These are phyloP conservation scores for Aspergillus vadensis DNA, from an alignment of 2,329 filamentous ascomycete genomes.

Conservation along the genomic window DNA sequence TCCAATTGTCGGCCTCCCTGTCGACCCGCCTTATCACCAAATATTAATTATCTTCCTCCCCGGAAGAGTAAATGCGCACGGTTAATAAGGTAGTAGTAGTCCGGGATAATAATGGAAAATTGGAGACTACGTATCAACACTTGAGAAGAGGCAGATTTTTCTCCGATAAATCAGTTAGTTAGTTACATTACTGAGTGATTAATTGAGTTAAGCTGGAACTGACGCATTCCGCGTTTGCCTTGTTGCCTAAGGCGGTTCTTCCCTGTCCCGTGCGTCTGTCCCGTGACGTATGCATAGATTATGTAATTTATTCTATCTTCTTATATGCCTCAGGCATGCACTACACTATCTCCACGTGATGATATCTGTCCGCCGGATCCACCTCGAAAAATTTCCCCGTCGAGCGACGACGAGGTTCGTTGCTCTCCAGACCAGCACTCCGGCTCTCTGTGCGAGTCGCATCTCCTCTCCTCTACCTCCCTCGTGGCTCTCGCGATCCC, in stretches of 20 bases:
- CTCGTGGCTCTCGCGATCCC: neutral
- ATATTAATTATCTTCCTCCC: neutral
- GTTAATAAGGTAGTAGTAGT: neutral
- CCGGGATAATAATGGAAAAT: neutral
- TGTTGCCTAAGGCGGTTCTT: slow-evolving; percentile 17
- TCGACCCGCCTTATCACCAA: neutral
- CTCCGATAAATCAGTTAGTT: too few species aligned
- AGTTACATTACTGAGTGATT: too few species aligned
- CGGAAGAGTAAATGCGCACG: neutral
- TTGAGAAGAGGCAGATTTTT: too few species aligned
- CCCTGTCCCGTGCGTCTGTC: slow-evolving; percentile 6
- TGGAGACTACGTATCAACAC: too few species aligned
- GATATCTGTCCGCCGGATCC: slow-evolving; percentile 39
- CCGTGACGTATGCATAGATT: slow-evolving; percentile 11
- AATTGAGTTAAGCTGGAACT: neutral
- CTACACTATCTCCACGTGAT: slow-evolving; percentile 42
- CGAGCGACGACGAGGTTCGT: slow-evolving; percentile 25
- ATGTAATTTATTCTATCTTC: neutral
- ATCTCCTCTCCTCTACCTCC: neutral
- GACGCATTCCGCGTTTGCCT: slow-evolving; percentile 5
- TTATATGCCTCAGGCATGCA: slow-evolving; percentile 23
- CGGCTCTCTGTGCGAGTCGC: slow-evolving; percentile 22
- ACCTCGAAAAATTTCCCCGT: slow-evolving; percentile 46
- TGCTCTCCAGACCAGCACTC: slow-evolving; percentile 21
- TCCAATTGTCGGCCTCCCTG: neutral